These are phyloP conservation scores for Alliaria petiolata DNA, from an alignment of 345 rosid genomes.

Conservation along the genomic window DNA sequence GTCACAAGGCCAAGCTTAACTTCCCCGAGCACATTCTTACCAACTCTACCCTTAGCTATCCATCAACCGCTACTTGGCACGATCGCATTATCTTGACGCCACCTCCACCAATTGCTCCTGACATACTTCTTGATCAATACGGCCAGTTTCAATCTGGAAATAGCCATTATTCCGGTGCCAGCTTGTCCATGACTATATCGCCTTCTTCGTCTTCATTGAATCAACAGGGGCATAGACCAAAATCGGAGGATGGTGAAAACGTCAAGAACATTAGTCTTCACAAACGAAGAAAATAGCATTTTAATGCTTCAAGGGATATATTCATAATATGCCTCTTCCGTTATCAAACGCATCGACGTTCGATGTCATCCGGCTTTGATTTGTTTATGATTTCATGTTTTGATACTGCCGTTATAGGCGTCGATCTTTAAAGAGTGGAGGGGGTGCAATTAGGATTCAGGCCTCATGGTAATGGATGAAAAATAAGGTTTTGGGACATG, in stretches of 20 bases:
- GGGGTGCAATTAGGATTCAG: neutral
- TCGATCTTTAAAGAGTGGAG: neutral
- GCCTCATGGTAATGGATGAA: neutral
- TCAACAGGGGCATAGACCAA: neutral
- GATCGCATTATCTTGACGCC: neutral
- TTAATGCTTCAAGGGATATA: neutral
- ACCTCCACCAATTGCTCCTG: slow-evolving; percentile 15
- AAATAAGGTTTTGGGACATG: neutral
- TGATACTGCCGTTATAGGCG: neutral
- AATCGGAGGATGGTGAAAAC: slow-evolving; percentile 9
- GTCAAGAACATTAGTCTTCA: slow-evolving; percentile 9
- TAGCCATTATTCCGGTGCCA: neutral
- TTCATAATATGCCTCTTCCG: neutral
- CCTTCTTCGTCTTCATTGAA: slow-evolving; percentile 13
- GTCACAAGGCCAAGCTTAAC: slow-evolving; percentile 35
- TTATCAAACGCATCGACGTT: neutral
- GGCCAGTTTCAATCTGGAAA: neutral
- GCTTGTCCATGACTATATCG: slow-evolving; percentile 9
- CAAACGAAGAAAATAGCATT: slow-evolving; percentile 29
- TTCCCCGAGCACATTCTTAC: slow-evolving; percentile 28
- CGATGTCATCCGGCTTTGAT: neutral
- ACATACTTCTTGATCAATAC: slow-evolving; percentile 31
- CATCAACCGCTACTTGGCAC: slow-evolving; percentile 5
- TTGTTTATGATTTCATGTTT: neutral
- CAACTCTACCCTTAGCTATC: slow-evolving; percentile 7